These are phyloP conservation scores for Exserohilum rostratum DNA, from an alignment of 2,329 filamentous ascomycete species.

Conservation along the genomic window DNA sequence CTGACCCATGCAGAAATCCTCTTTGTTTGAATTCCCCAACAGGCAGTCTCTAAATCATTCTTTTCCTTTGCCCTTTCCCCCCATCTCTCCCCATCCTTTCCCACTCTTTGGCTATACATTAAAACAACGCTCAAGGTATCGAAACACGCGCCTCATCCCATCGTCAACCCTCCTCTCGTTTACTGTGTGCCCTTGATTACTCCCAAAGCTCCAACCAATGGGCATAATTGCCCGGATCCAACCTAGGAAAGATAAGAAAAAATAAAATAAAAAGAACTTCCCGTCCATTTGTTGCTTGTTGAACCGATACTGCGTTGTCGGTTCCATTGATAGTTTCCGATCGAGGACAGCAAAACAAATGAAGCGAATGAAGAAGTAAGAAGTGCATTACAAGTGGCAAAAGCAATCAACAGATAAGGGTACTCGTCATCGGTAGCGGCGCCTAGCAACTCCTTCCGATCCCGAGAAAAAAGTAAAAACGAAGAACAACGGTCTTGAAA, in stretches of 20 bases:
- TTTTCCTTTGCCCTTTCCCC: no score
- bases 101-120: slow-evolving; percentile 4
- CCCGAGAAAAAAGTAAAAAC: background rate
- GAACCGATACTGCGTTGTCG: background rate
- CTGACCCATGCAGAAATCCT: background rate
- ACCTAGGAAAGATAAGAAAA: background rate
- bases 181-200: background rate
- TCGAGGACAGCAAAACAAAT: background rate
- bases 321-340: background rate
- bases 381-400: slow-evolving; percentile 2
- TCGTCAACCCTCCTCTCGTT: background rate
- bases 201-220: background rate
- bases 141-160: background rate
- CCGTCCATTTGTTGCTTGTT: background rate
- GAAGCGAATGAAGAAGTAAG: background rate
- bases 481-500: background rate
- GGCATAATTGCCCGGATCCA: background rate
- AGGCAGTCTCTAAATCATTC: background rate
- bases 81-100: background rate
- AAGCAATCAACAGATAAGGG: background rate
- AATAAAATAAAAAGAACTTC: background rate
- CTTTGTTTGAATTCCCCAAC: background rate
- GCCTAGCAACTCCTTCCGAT: background rate
- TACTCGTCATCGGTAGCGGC: background rate
- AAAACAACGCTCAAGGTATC: background rate